These are phyloP conservation scores for Botrytis cinerea DNA, from an alignment of 2,329 filamentous ascomycete species.

Conservation along the genomic window DNA sequence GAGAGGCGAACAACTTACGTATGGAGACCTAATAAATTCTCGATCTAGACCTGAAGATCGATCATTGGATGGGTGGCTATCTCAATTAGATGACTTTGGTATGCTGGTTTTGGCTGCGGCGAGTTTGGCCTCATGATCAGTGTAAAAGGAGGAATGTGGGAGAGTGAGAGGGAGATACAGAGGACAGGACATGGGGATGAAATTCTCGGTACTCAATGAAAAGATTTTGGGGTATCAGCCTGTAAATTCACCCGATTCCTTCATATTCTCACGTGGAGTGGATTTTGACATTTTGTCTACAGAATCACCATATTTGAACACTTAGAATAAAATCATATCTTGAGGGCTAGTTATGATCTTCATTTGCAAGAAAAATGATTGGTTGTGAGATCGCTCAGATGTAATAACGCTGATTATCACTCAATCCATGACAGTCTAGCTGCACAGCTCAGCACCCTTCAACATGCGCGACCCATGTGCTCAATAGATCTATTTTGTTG, in stretches of 20 bases:
- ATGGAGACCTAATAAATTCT: constrained; percentile 27
- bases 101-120: constrained; percentile 27
- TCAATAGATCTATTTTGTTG: no score
- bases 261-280: neutral
- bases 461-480: neutral
- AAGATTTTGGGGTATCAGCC: neutral
- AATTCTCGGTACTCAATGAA: neutral
- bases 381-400: neutral
- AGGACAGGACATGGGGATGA: neutral
- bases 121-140: constrained; percentile 17
- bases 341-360: neutral
- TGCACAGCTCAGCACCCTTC: neutral
- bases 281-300: neutral
- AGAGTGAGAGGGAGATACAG: neutral
- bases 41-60: constrained; percentile 12
- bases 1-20: constrained; percentile 19
- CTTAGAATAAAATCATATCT: accelerated
- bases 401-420: neutral
- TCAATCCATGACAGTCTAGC: neutral
- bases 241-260: neutral
- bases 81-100: constrained; percentile 30
- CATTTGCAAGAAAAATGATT: neutral
- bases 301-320: neutral
- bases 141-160: neutral
- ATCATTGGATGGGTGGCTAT: constrained; percentile 28